A percentile compares a stretch with the other conserved stretches of the same genome.
phyloP scores from a whole-genome alignment of 1,284 basidiomycete species.

The Malassezia sympodialis region DNA sequence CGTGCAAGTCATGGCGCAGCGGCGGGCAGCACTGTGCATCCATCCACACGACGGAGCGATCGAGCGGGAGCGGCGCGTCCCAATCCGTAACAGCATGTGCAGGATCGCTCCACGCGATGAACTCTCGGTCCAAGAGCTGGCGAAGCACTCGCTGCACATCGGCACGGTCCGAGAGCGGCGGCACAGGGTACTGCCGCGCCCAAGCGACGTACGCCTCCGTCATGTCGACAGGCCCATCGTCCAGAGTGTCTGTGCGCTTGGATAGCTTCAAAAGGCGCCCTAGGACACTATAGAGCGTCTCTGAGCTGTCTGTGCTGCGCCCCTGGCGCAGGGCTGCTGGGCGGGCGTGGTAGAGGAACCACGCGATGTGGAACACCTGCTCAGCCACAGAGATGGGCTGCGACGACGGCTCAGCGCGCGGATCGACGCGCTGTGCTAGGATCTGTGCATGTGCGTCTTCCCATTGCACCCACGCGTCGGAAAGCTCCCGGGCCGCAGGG shows the following conservation, averaged over 20 bases:
- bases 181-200: background rate
- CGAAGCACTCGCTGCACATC: background rate
- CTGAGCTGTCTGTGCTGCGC: background rate
- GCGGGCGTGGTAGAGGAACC: background rate
- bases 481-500: conserved; percentile 5
- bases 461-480: background rate
- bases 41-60: background rate
- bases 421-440: background rate
- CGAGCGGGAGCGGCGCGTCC: background rate
- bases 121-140: background rate
- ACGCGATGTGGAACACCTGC: background rate
- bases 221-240: background rate
- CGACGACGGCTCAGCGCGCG: background rate
- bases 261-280: background rate
- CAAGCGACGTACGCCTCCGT: background rate
- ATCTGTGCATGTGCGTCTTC: conserved; percentile 3
- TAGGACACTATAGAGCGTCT: background rate
- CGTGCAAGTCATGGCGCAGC: background rate
- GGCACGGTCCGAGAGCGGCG: background rate
- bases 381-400: background rate
- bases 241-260: background rate
- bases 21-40: background rate
- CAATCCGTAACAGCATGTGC: background rate
- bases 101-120: background rate
- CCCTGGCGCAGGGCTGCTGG: background rate